phyloP scores from a whole-genome alignment of 805 yeast species.

The Pichia pseudocactophila region DNA sequence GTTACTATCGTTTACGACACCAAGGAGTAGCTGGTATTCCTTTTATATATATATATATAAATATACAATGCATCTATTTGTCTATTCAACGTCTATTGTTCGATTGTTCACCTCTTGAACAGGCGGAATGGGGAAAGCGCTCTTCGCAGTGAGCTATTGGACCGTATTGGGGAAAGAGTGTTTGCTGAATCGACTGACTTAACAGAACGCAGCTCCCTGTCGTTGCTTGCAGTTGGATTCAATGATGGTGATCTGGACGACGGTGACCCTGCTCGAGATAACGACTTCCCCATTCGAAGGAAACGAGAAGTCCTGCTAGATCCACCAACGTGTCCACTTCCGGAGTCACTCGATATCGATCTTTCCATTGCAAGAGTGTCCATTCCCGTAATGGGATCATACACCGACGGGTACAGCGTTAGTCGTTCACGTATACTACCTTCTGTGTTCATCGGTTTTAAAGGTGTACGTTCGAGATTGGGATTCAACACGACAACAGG shows the following conservation, averaged over 20 bases:
- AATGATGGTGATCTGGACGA: background rate
- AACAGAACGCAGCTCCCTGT: background rate
- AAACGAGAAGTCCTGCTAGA: constrained; percentile 17
- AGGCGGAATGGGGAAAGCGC: constrained; percentile 25
- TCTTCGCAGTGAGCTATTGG: constrained; percentile 23
- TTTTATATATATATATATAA: background rate
- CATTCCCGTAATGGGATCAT: constrained; percentile 6
- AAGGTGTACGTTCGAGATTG: constrained; percentile 13
- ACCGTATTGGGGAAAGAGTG: constrained; percentile 7
- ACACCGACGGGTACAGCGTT: constrained; percentile 13
- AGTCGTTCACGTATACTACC: constrained; percentile 8
- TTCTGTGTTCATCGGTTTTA: background rate
- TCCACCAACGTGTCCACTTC: background rate
- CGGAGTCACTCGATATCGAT: constrained; percentile 3
- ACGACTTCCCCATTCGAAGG: constrained; percentile 14
- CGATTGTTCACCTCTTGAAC: constrained; percentile 8
- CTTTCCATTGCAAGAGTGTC: constrained; percentile 9
- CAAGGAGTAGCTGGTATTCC: constrained; percentile 23
- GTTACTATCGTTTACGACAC: constrained; percentile 82
- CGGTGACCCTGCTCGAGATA: constrained; percentile 10
- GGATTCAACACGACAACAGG: constrained; percentile 41
- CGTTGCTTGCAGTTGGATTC: constrained; percentile 2
- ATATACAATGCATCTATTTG: background rate
- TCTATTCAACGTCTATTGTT: background rate
- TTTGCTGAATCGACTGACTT: background rate